A percentile compares a stretch with the other conserved stretches of the same genome.
Evolutionary conservation across 805 yeast species (phyloP).

Genomic region (Teunomyces atbi): DNA sequence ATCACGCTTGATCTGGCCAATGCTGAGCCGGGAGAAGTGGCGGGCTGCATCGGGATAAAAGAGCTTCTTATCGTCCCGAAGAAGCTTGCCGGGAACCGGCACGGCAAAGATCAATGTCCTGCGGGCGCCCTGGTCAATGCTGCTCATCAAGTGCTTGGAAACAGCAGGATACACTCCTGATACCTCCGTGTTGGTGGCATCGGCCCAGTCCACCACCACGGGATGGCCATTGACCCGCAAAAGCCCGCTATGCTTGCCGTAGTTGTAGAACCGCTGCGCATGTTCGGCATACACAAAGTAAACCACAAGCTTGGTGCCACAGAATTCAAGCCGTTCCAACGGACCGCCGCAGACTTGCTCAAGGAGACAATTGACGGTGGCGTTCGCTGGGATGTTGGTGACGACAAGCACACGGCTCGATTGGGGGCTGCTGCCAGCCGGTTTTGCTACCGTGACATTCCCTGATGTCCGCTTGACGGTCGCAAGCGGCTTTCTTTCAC

Average conservation of each 20-base stretch:
- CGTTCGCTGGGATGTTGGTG: constrained; percentile 37
- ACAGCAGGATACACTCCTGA: constrained; percentile 19
- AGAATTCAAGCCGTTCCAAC: constrained; percentile 47
- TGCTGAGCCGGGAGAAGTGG: constrained; percentile 44
- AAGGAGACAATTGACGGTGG: constrained; percentile 51
- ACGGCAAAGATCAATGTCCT: constrained; percentile 49
- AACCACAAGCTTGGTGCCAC: constrained; percentile 37
- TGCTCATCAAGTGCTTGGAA: constrained; percentile 23
- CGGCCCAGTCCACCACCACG: constrained; percentile 49
- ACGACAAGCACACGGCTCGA: constrained; percentile 32
- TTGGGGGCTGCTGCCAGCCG: background rate
- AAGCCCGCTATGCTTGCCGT: constrained; percentile 47
- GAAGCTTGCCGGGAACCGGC: constrained; percentile 19
- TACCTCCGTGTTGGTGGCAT: constrained; percentile 19
- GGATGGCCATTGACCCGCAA: constrained; percentile 59
- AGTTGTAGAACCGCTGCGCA: constrained; percentile 54
- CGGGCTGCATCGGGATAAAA: constrained; percentile 44
- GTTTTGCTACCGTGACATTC: background rate
- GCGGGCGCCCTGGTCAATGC: constrained; percentile 48
- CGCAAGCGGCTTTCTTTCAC: background rate
- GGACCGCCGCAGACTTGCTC: constrained; percentile 70
- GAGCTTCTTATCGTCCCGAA: constrained; percentile 21
- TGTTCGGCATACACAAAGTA: constrained; percentile 52
- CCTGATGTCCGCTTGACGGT: background rate
- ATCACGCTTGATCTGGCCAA: constrained; percentile 45